These are phyloP conservation scores for Backusella morwellensis DNA, from an alignment of 192 early-diverging fungal genomes.

Conservation along the genomic window DNA sequence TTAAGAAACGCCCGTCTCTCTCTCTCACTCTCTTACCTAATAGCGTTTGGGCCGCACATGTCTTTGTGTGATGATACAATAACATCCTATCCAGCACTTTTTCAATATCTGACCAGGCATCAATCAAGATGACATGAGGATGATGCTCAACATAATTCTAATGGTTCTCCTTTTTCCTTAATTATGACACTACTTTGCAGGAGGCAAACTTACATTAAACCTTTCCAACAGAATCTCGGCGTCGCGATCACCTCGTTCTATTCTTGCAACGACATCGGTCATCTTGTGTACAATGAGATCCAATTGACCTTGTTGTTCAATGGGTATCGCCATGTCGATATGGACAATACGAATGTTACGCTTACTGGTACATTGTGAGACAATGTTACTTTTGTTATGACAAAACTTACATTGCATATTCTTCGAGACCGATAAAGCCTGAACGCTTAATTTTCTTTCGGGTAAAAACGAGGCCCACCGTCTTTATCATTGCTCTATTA, in stretches of 20 bases:
- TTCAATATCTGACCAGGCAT: constrained; percentile 24
- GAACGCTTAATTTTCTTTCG: constrained; percentile 34
- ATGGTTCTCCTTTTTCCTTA: neutral
- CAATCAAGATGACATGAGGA: constrained; percentile 28
- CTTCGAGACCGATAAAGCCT: constrained; percentile 33
- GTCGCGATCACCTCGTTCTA: constrained; percentile 7
- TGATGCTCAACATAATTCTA: constrained; percentile 23
- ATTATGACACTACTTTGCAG: neutral
- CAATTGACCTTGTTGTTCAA: constrained; percentile 18
- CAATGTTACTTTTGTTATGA: too few species aligned
- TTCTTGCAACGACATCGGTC: constrained; percentile 27
- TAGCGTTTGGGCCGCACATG: neutral
- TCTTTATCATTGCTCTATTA: constrained; percentile 6
- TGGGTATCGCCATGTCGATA: constrained; percentile 24
- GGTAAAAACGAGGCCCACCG: constrained; percentile 35
- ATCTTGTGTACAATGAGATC: constrained; percentile 39
- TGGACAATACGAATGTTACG: constrained; percentile 24
- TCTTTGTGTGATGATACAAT: constrained; percentile 16
- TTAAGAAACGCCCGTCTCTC: too few species aligned
- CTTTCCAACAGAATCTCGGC: constrained; percentile 10
- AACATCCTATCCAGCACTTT: constrained; percentile 26
- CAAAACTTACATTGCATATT: constrained; percentile 32
- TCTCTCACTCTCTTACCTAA: neutral
- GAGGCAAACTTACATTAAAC: constrained; percentile 11
- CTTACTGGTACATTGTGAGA: constrained; percentile 11